A percentile compares a stretch with the other conserved stretches of the same genome.
Conservation (phyloP, 257 asterid species). For the Coffea eugenioides region DNA sequence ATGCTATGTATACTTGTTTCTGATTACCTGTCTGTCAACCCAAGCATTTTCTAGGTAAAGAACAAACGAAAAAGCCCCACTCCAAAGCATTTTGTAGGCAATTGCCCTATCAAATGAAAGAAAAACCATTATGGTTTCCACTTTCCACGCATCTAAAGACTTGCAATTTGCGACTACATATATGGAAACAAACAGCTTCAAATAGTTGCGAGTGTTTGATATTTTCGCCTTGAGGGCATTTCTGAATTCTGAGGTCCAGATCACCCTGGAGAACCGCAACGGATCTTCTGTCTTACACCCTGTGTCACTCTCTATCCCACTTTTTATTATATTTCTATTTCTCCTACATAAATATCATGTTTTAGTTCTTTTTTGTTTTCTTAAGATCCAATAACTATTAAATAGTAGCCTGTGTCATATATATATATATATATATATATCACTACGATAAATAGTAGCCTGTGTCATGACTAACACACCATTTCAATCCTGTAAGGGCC, state of each 20-base stretch:
- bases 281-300: no score
- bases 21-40: not conserved
- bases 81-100: not conserved
- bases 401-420: no score
- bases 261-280: not conserved
- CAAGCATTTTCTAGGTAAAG: not conserved
- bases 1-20: not conserved
- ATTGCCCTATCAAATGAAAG: no score
- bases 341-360: no score
- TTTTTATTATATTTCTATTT: no score
- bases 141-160: no score
- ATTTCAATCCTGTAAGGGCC: conserved; percentile 13
- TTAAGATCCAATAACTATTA: no score
- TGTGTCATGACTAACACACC: not conserved
- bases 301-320: no score
- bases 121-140: no score
- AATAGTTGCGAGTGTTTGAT: not conserved
- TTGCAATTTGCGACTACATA: no score
- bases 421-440: no score
- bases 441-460: not conserved
- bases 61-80: not conserved
- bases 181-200: not conserved
- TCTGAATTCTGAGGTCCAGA: not conserved
- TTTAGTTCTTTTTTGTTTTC: no score
- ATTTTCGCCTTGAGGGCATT: not conserved